A percentile compares a stretch with the other conserved stretches of the same genome.
Conservation (phyloP, 495 filamentous ascomycete genomes). For the Penicillium daleae region DNA sequence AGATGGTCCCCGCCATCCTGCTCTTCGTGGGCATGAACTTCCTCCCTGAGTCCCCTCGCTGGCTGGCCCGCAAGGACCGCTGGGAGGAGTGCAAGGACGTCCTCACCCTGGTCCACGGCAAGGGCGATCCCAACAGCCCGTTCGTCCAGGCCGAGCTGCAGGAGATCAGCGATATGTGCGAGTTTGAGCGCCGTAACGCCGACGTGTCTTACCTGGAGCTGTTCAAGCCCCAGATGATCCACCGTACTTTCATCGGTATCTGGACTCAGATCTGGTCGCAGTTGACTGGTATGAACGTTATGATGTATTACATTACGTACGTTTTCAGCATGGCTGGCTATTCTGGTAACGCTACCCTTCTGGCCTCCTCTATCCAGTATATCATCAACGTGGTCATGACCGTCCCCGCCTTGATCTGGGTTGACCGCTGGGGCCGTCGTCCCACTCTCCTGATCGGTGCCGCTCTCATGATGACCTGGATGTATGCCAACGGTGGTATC, state of each 20-base stretch:
- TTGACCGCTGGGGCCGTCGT: slow-evolving; percentile 65
- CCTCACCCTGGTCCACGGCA: slow-evolving; percentile 69
- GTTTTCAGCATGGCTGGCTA: slow-evolving; percentile 46
- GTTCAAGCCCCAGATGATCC: slow-evolving; percentile 69
- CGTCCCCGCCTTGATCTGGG: slow-evolving; percentile 57
- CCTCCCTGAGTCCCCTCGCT: slow-evolving; percentile 80
- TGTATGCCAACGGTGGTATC: slow-evolving; percentile 69
- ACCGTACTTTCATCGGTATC: slow-evolving; percentile 71
- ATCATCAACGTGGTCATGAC: slow-evolving; percentile 60
- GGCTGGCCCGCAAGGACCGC: slow-evolving; percentile 74
- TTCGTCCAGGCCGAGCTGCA: slow-evolving; percentile 66
- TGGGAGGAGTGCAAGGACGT: slow-evolving; percentile 73
- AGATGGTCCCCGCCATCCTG: slow-evolving; percentile 72
- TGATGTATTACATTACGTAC: slow-evolving; percentile 58
- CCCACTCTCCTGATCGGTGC: slow-evolving; percentile 67
- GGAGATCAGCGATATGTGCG: slow-evolving; percentile 70
- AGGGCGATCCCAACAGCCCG: slow-evolving; percentile 64
- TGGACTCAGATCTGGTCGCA: slow-evolving; percentile 86
- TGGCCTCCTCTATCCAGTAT: slow-evolving; percentile 75
- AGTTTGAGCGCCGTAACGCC: slow-evolving; percentile 64
- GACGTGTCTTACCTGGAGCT: slow-evolving; percentile 71
- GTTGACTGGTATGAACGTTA: slow-evolving; percentile 83
- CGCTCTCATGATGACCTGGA: slow-evolving; percentile 67
- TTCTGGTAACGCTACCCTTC: slow-evolving; percentile 38
- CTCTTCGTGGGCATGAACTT: slow-evolving; percentile 66